A percentile compares a stretch with the other conserved stretches of the same genome.
Conservation (phyloP, 2,329 filamentous ascomycete species). For the Podosphaera fusca region DNA sequence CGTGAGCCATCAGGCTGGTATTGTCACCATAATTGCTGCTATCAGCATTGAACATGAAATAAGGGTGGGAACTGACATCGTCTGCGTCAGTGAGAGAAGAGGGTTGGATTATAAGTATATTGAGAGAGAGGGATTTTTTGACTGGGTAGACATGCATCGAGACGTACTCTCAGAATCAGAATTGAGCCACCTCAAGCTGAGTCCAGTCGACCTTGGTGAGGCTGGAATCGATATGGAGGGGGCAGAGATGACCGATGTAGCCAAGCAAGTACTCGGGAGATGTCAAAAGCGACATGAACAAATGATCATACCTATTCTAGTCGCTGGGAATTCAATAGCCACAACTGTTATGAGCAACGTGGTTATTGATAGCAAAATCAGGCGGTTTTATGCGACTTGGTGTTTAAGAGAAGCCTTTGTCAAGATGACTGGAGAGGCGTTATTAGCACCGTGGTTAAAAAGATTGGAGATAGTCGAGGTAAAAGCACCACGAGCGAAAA, state of each 20-base stretch:
- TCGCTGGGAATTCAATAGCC: conserved; percentile 2
- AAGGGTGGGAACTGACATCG: conserved; percentile 51
- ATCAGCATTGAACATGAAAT: conserved; percentile 11
- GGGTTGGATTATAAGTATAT: conserved; percentile 36
- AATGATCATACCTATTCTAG: conserved; percentile 5
- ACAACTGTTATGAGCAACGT: conserved; percentile 12
- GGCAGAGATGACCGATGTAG: conserved; percentile 4
- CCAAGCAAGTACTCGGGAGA: conserved; percentile 9
- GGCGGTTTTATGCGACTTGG: conserved; percentile 57
- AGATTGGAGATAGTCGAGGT: conserved; percentile 47
- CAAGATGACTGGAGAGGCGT: conserved; percentile 60
- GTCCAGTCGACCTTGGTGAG: conserved; percentile 5
- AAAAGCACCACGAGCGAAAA: conserved; percentile 6
- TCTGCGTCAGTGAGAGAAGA: conserved; percentile 47
- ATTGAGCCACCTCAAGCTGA: conserved; percentile 32
- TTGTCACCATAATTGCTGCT: conserved; percentile 41
- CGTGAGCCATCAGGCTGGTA: conserved; percentile 53
- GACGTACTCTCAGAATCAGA: conserved; percentile 46
- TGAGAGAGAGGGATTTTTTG: conserved; percentile 32
- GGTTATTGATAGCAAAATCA: conserved; percentile 36
- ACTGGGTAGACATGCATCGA: conserved; percentile 47
- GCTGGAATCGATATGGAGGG: conserved; percentile 3
- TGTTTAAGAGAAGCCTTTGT: conserved; percentile 62
- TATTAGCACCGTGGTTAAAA: conserved; percentile 49
- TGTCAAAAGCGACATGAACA: conserved; percentile 9